Base-by-base conservation (phyloP, 2,329 filamentous ascomycete species). In the Celoporthe dispersa region DNA sequence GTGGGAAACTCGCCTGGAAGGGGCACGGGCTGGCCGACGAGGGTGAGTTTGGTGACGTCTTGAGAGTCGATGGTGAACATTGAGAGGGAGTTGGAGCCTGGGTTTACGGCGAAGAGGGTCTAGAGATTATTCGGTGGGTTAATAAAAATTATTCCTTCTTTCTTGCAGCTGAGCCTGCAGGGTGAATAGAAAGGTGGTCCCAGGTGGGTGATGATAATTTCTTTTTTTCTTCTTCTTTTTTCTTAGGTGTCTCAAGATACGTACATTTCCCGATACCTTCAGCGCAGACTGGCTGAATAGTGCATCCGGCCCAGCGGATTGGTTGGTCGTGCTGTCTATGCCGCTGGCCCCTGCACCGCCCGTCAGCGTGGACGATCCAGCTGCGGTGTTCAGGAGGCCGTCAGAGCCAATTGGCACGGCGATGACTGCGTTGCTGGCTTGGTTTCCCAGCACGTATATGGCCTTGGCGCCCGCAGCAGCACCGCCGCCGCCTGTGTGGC, bases 381-480 rank as follows among this genome's bases (percentile, higher is more conserved):
- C 76, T 0, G 79, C 81, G 6, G 55, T 25, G 14, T 68, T 4
- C 0, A 90, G 78, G 22, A 78, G 81, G 0, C 88, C 87, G 68
- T 87, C 79, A 0, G 72, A 61, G 0, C 76, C 78, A 44, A 89
- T 81, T 0, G 83, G 81, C 1, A 90, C 67, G 0, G 86, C 83
- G 1, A 88, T 79, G 1, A 90, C 80, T 0, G 81, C 76, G 67
- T 89, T 87, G 12, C 74, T 71, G 0, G 81, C 73, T 2, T 85
- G 81, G 73, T 90, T 91, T 48, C 84, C 87, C 53, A 88, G 78
- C 67, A 89, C 78, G 76, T 90, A 90, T 25, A 89, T 85, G 33
- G 73, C 77, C n/a, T 63, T 70, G n/a, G 68, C 53, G 1, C 55
- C 41, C 16, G 41, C 12, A 25, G 25, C 39, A 19, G 68, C 53